These are phyloP conservation scores for Clonostachys solani DNA, from an alignment of 2,329 filamentous ascomycete genomes.

Conservation along the genomic window DNA sequence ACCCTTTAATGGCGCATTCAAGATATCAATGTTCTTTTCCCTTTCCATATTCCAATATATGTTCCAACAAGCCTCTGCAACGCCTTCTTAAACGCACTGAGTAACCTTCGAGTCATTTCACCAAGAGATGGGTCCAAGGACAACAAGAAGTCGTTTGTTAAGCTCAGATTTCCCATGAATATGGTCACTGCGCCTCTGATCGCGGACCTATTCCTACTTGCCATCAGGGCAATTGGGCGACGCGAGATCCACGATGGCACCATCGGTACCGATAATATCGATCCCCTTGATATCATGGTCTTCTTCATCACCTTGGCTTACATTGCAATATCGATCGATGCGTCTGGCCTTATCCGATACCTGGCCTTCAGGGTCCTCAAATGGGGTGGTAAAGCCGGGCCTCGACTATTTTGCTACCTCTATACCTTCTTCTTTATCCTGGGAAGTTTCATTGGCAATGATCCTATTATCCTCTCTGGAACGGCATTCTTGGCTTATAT, in stretches of 20 bases:
- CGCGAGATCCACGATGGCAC: conserved; percentile 67
- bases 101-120: conserved; percentile 43
- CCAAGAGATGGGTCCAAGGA: conserved; percentile 3
- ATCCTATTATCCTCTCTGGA: conserved; percentile 70
- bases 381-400: conserved; percentile 63
- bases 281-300: conserved; percentile 67
- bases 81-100: conserved; percentile 28
- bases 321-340: conserved; percentile 74
- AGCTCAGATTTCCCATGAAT: conserved; percentile 59
- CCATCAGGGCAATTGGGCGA: conserved; percentile 62
- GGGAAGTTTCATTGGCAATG: conserved; percentile 68
- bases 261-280: conserved; percentile 60
- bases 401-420: conserved; percentile 66
- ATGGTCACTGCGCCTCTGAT: conserved; percentile 68
- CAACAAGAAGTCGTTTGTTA: conserved; percentile 32
- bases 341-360: conserved; percentile 67
- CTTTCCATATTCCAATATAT: conserved; percentile 60
- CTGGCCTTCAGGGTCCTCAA: conserved; percentile 67
- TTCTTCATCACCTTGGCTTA: conserved; percentile 74
- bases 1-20: not conserved
- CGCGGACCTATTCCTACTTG: conserved; percentile 67
- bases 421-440: conserved; percentile 68
- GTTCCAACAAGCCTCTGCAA: conserved; percentile 48
- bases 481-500: conserved; percentile 75
- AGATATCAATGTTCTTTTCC: conserved; percentile 68